These are phyloP conservation scores for Neonectria sp. DNA, from an alignment of 2,329 filamentous ascomycete species.

Conservation along the genomic window DNA sequence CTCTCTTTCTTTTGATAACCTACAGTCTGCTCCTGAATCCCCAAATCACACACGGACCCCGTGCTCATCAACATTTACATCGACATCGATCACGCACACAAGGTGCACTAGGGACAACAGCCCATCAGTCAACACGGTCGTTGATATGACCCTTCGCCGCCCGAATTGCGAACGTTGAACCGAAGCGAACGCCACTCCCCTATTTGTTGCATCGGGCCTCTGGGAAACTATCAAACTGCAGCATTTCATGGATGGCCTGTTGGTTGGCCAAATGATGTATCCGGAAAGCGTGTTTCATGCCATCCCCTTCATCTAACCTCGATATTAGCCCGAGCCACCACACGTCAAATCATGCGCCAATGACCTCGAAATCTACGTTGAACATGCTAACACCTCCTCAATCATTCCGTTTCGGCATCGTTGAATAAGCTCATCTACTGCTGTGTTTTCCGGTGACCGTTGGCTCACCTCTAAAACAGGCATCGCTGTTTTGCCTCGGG, in stretches of 20 bases:
- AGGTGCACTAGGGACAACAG: too few species aligned
- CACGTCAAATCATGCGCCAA: not conserved
- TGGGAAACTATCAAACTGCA: too few species aligned
- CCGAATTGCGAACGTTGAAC: too few species aligned
- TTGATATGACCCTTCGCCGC: too few species aligned
- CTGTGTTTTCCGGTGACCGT: not conserved
- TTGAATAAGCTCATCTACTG: not conserved
- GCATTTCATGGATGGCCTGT: not conserved
- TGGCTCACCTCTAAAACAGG: not conserved
- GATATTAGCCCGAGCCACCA: not conserved
- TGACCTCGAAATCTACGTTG: not conserved
- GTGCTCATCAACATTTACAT: too few species aligned
- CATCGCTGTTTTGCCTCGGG: not conserved
- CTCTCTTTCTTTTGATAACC: not conserved
- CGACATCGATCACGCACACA: too few species aligned
- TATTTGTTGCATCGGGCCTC: too few species aligned
- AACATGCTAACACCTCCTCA: not conserved
- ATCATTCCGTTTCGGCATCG: too few species aligned
- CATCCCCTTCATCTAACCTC: not conserved
- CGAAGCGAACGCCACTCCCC: too few species aligned
- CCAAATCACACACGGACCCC: too few species aligned
- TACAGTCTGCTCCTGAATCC: too few species aligned
- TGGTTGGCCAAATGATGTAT: not conserved
- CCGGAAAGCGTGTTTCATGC: not conserved
- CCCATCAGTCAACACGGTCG: too few species aligned